Evolutionary conservation across 108 stramenopile genomes (phyloP).

Genomic region (Chaetoceros tenuissimus): DNA sequence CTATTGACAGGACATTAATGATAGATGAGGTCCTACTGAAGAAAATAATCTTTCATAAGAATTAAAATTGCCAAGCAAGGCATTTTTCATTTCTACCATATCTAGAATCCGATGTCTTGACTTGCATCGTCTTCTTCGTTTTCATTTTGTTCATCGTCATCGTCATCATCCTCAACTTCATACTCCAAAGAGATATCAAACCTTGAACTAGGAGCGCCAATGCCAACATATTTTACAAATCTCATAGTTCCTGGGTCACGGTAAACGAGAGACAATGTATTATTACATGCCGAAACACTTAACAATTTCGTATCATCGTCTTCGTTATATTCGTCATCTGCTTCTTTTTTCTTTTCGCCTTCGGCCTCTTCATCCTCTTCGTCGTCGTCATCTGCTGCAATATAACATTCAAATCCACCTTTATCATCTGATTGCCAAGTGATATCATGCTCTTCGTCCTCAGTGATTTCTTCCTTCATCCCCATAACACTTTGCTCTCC

Average conservation of each 20-base stretch:
- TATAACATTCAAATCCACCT: slow-evolving; percentile 95
- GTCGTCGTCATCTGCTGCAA: slow-evolving; percentile 86
- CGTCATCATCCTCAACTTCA: slow-evolving; percentile 41
- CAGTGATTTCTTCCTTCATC: slow-evolving; percentile 13
- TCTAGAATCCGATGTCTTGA: too few relatives aligned
- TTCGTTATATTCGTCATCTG: slow-evolving; percentile 83
- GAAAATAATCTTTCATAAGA: too few relatives aligned
- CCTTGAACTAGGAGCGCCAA: slow-evolving; percentile 81
- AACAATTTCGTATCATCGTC: slow-evolving; percentile 89
- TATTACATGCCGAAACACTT: slow-evolving; percentile 88
- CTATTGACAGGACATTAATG: too few relatives aligned
- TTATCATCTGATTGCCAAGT: slow-evolving; percentile 85
- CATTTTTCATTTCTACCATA: too few relatives aligned
- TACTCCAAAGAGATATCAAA: slow-evolving; percentile 92
- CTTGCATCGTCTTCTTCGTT: too few relatives aligned
- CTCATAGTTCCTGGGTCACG: slow-evolving; percentile 90
- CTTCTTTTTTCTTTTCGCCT: slow-evolving; percentile 19
- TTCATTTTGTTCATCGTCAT: too few relatives aligned
- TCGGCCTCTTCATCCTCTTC: slow-evolving; percentile 28
- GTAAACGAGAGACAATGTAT: slow-evolving; percentile 86
- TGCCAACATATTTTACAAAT: slow-evolving; percentile 93
- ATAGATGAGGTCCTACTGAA: too few relatives aligned
- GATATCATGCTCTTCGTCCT: slow-evolving; percentile 36
- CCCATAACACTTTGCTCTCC: slow-evolving; percentile 42
- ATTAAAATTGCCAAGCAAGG: too few relatives aligned